Conservation (phyloP, 2,329 filamentous ascomycete species). For the Ophioceras dolichostomum region DNA sequence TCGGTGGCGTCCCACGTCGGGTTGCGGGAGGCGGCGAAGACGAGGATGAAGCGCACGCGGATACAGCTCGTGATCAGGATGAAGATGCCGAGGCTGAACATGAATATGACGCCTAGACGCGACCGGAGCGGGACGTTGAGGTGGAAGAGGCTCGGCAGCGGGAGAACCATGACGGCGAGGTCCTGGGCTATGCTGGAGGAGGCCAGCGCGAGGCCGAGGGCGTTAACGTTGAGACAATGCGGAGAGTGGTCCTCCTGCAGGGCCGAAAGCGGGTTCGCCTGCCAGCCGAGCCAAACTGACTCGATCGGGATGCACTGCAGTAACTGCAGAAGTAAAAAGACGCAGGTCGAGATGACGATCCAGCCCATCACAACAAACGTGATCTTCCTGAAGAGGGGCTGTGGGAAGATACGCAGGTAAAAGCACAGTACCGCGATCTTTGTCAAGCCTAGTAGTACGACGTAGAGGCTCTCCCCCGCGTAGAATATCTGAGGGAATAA, state of each 20-base stretch:
- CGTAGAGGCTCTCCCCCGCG: constrained; percentile 19
- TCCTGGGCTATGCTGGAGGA: constrained; percentile 21
- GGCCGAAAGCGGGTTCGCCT: constrained; percentile 20
- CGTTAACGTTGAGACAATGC: constrained; percentile 19
- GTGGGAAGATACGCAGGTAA: constrained; percentile 19
- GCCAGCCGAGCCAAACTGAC: constrained; percentile 20
- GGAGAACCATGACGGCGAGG: constrained; percentile 19
- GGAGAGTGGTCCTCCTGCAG: no score
- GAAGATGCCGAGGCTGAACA: constrained; percentile 25
- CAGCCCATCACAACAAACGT: constrained; percentile 13
- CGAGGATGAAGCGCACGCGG: constrained; percentile 20
- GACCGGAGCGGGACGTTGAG: constrained; percentile 16
- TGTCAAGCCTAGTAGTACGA: constrained; percentile 15
- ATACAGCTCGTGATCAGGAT: constrained; percentile 21
- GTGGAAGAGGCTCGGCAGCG: constrained; percentile 17
- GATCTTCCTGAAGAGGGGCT: constrained; percentile 17
- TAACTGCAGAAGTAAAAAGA: constrained; percentile 19
- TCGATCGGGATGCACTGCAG: constrained; percentile 22
- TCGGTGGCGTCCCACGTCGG: constrained; percentile 29
- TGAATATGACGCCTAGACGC: constrained; percentile 17
- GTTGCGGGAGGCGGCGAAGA: constrained; percentile 16
- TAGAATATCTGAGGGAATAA: constrained; percentile 23
- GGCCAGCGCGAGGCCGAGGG: constrained; percentile 17
- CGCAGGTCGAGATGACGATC: constrained; percentile 12
- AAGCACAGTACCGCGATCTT: constrained; percentile 20